Conservation (phyloP, 495 filamentous ascomycete species). For the Trichodelitschia bisporula region DNA sequence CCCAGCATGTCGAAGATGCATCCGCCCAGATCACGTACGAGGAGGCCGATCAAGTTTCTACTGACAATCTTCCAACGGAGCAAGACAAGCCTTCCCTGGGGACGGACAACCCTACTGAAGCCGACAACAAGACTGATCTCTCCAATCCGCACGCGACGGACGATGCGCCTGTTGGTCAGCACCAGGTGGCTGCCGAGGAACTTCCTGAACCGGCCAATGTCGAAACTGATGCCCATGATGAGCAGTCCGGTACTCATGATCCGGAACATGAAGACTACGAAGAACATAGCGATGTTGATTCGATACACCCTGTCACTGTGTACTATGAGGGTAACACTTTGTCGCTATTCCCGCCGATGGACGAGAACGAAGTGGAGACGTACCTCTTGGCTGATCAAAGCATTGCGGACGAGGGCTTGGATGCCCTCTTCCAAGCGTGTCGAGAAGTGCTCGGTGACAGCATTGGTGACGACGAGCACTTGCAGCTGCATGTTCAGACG, state of each 20-base stretch:
- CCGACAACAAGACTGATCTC: not conserved
- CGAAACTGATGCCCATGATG: not conserved
- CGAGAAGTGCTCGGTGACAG: constrained; percentile 42
- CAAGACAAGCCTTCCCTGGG: not conserved
- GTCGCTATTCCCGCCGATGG: constrained; percentile 40
- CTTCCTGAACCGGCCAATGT: not conserved
- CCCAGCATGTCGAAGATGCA: no score
- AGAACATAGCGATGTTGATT: not conserved
- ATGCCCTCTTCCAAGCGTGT: constrained; percentile 39
- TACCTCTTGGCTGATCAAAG: constrained; percentile 50
- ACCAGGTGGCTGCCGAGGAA: not conserved
- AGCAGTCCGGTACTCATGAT: not conserved
- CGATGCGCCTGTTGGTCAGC: not conserved
- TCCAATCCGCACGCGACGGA: not conserved
- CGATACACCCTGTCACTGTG: constrained; percentile 26
- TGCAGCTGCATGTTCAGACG: constrained; percentile 40
- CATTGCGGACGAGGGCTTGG: constrained; percentile 27
- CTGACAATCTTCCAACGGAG: no score
- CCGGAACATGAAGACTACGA: not conserved
- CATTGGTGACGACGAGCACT: constrained; percentile 38
- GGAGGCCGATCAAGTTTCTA: no score
- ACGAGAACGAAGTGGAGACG: constrained; percentile 37
- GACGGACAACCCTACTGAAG: not conserved
- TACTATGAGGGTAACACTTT: constrained; percentile 43
- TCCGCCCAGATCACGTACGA: no score